Percentiles rank a stretch among this genome's conserved stretches.
phyloP scores from a whole-genome alignment of 345 rosid genomes.

The Xanthoceras sorbifolium region DNA sequence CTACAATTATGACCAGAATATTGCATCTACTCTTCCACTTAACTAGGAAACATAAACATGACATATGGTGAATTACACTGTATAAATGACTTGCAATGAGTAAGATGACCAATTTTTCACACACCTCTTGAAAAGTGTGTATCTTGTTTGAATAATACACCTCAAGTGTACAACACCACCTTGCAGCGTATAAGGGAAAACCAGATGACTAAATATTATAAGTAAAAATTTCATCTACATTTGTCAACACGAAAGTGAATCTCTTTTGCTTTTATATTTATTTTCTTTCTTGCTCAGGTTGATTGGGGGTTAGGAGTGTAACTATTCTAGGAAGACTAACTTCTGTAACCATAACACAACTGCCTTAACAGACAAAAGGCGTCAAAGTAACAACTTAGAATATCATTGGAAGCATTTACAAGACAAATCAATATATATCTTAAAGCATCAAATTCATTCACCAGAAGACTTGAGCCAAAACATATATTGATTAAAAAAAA shows the following conservation, averaged over 20 bases:
- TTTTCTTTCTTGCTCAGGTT: not conserved
- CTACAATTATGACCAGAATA: not conserved
- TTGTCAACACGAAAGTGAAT: not conserved
- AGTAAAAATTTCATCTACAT: not conserved
- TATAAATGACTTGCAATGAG: not conserved
- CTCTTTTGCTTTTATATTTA: not conserved
- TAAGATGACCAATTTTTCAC: not conserved
- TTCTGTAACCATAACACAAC: not conserved
- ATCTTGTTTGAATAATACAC: not conserved
- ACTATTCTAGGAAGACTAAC: not conserved
- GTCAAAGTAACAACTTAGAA: not conserved
- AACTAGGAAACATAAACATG: not conserved
- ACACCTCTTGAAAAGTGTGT: not conserved
- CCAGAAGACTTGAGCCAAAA: constrained; percentile 11
- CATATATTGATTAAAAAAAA: not conserved
- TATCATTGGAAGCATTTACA: not conserved
- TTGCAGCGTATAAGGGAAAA: not conserved
- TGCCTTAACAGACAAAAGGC: constrained; percentile 3
- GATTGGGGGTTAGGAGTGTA: not conserved
- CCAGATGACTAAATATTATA: not conserved
- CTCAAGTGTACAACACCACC: not conserved
- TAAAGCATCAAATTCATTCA: constrained; percentile 13
- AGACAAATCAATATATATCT: not conserved
- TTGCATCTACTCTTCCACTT: not conserved
- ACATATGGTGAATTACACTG: not conserved